phyloP scores from a whole-genome alignment of 768 basidiomycete species.

The Mycena vitilis region DNA sequence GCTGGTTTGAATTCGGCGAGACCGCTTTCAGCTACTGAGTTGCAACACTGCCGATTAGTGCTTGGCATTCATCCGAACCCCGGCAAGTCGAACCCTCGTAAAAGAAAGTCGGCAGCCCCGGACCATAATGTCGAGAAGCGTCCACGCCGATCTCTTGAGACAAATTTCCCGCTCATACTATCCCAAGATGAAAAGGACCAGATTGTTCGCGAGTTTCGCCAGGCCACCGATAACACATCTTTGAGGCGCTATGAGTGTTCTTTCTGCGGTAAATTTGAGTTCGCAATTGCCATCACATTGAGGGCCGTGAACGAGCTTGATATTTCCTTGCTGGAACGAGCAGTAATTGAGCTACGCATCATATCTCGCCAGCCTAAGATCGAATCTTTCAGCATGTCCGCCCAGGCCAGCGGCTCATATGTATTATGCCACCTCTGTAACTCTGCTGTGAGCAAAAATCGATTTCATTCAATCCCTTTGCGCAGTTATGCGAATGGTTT shows the following conservation, averaged over 20 bases:
- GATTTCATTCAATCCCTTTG: conserved; percentile 29
- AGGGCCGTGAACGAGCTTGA: conserved; percentile 11
- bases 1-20: too few relatives aligned
- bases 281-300: neutral
- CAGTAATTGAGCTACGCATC: conserved; percentile 11
- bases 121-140: neutral
- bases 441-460: conserved; percentile 5
- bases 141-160: neutral
- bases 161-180: neutral
- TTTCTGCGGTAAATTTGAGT: conserved; percentile 19
- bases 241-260: conserved; percentile 17
- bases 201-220: conserved; percentile 20
- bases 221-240: conserved; percentile 8
- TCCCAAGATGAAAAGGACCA: conserved; percentile 20
- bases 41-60: neutral
- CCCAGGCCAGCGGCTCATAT: conserved; percentile 1
- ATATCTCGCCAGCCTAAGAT: conserved; percentile 18
- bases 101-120: neutral
- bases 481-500: conserved; percentile 38
- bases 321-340: conserved; percentile 22
- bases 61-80: too few relatives aligned
- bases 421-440: conserved; percentile 20
- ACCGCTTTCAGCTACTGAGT: neutral
- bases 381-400: conserved; percentile 1
- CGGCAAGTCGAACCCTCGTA: neutral